phyloP scores from a whole-genome alignment of 2,329 filamentous ascomycete genomes.

The Hypoxylon sp. region DNA sequence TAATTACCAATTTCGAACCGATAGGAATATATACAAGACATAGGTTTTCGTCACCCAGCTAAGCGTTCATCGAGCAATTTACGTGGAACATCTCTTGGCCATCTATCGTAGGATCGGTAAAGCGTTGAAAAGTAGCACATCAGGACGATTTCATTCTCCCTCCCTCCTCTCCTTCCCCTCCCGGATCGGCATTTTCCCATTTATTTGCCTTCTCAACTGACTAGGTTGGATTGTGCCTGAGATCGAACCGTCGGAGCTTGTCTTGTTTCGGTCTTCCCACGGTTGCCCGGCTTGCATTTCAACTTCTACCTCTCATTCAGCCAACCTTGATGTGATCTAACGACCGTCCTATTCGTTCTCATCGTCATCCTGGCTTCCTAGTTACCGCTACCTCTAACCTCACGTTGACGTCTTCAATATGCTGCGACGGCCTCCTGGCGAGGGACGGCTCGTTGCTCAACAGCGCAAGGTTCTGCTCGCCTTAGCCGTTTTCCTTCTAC shows the following conservation, averaged over 20 bases:
- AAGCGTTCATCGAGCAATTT: slow-evolving; percentile 4
- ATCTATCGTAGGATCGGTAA: background rate
- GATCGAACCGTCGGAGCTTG: background rate
- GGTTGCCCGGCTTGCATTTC: background rate
- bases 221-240: background rate
- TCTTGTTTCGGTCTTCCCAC: background rate
- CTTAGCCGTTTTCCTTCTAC: slow-evolving; percentile 66
- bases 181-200: background rate
- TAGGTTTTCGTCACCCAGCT: background rate
- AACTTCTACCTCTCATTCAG: background rate
- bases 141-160: slow-evolving; percentile 15
- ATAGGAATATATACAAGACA: slow-evolving; percentile 1
- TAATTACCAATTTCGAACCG: slow-evolving; percentile 7
- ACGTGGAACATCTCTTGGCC: slow-evolving; percentile 11
- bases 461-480: slow-evolving; percentile 60
- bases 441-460: slow-evolving; percentile 63
- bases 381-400: slow-evolving; percentile 17
- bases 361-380: background rate
- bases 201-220: slow-evolving; percentile 2
- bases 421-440: slow-evolving; percentile 71
- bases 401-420: slow-evolving; percentile 59
- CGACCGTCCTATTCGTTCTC: slow-evolving; percentile 2
- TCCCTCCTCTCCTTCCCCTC: background rate
- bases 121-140: slow-evolving; percentile 10
- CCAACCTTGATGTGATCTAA: slow-evolving; percentile 38